phyloP scores from a whole-genome alignment of 176 grass and related monocot genomes.

The Cenchrus americanus region DNA sequence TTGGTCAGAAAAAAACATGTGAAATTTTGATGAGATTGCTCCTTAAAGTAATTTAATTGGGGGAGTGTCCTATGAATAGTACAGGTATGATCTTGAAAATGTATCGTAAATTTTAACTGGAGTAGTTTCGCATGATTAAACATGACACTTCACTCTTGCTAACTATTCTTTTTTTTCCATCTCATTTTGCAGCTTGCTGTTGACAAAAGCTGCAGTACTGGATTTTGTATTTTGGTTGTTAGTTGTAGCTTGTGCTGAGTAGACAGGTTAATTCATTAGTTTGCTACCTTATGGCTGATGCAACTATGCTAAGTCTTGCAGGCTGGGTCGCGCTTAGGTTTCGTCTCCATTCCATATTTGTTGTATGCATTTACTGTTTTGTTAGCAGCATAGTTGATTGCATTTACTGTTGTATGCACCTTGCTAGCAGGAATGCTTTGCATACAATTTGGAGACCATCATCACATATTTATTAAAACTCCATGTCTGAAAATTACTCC shows the following conservation, averaged over 20 bases:
- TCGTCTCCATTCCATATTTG: background rate
- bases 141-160: background rate
- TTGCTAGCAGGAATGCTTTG: slow-evolving; percentile 5
- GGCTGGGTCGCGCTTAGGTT: background rate
- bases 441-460: background rate
- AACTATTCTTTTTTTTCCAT: slow-evolving; percentile 9
- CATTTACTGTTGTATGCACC: background rate
- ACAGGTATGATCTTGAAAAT: background rate
- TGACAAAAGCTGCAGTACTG: slow-evolving; percentile 10
- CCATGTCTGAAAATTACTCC: background rate
- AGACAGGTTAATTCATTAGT: slow-evolving; percentile 6
- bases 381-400: background rate
- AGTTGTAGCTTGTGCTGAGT: slow-evolving; percentile 1
- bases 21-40: background rate
- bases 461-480: background rate
- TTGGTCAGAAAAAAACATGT: slow-evolving; percentile 28
- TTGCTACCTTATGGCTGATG: slow-evolving; percentile 9
- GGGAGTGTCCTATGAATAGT: slow-evolving; percentile 16
- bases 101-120: background rate
- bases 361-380: background rate
- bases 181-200: slow-evolving; percentile 17
- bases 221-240: background rate
- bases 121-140: slow-evolving; percentile 6
- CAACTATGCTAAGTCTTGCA: slow-evolving; percentile 10
- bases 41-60: background rate